Evolutionary conservation across 2,329 filamentous ascomycete genomes (phyloP), one percentile per base, ranked within the genome.

Genomic region (Drechslerella dactyloides): DNA sequence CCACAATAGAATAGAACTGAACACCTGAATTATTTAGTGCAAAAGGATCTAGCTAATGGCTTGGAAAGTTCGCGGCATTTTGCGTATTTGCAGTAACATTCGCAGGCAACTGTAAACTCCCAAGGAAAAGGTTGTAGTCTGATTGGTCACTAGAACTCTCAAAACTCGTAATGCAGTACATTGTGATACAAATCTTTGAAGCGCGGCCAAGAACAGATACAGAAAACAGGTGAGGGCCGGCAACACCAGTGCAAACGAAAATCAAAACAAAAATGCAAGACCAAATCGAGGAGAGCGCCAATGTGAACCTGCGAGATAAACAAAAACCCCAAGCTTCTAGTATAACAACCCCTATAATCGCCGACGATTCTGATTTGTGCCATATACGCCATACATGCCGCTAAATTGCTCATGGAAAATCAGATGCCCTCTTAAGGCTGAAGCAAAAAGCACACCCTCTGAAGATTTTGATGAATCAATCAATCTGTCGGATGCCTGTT

Each of bases 371-470:
- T 48, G 57, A 69, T 51, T 54, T 58, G 46, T 63, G 53, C 60
- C 19, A 30, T 62, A 63, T 63, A 70, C 54, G 66, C 66, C 55
- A 64, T n/a, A n/a, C n/a, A n/a, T 70, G 48, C 53, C 66, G 66
- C 66, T 70, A 64, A 70, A 64, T 42, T 57, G 56, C 54, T 48
- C 35, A 37, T 58, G 48, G 53, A 70, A 64, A 70, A 59, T 55
- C 54, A 44, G 42, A 59, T 58, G 59, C 51, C 27, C 56, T 55
- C n/a, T 48, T n/a, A 19, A 64, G 37, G 60, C 30, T 40, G 17
- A 40, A 63, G 58, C 37, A 69, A 7, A 51, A 4, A 2, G 19
- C 8, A 51, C 46, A 17, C 46, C 46, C 44, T n/a, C 44, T 3
- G 21, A 21, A 62, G 51, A 27, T 57, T 42, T 15, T 23, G 17